These are phyloP conservation scores for Pluteus cervinus DNA, from an alignment of 768 basidiomycete genomes.

Conservation along the genomic window DNA sequence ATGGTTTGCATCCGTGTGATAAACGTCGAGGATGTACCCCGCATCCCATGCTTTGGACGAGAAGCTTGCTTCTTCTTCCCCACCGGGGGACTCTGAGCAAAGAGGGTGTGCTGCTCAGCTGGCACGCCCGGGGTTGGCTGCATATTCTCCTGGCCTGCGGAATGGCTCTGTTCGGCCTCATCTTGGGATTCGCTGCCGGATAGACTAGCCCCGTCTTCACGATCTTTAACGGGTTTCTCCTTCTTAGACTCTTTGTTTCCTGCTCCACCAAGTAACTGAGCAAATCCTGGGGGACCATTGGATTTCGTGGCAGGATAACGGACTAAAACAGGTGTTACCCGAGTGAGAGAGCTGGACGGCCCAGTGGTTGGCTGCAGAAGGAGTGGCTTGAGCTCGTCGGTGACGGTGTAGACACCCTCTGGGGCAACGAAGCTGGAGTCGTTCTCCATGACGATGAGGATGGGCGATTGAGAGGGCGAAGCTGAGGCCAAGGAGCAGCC, in stretches of 20 bases:
- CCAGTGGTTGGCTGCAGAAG: conserved; percentile 34
- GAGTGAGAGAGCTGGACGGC: conserved; percentile 47
- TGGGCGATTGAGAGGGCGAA: conserved; percentile 12
- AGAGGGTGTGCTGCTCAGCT: conserved; percentile 49
- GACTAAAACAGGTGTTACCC: conserved; percentile 54
- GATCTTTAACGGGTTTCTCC: conserved; percentile 45
- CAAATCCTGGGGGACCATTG: conserved; percentile 53
- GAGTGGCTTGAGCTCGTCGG: conserved; percentile 76
- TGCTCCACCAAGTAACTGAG: conserved; percentile 54
- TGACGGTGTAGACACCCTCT: conserved; percentile 70
- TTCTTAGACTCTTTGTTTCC: conserved; percentile 63
- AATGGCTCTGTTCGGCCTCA: conserved; percentile 38
- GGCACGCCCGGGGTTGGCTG: conserved; percentile 29
- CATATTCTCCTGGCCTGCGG: conserved; percentile 34
- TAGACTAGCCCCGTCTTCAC: conserved; percentile 63
- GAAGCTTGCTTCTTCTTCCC: conserved; percentile 61
- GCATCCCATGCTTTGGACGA: conserved; percentile 86
- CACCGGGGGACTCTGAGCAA: conserved; percentile 39
- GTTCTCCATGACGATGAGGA: conserved; percentile 60
- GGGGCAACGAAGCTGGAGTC: conserved; percentile 75
- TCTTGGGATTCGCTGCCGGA: conserved; percentile 82
- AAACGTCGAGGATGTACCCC: conserved; percentile 89
- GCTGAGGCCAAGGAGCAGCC: not conserved
- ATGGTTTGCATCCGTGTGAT: conserved; percentile 79
- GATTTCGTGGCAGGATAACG: conserved; percentile 55